phyloP scores from a whole-genome alignment of 805 yeast species.

The Ogataea minuta region DNA sequence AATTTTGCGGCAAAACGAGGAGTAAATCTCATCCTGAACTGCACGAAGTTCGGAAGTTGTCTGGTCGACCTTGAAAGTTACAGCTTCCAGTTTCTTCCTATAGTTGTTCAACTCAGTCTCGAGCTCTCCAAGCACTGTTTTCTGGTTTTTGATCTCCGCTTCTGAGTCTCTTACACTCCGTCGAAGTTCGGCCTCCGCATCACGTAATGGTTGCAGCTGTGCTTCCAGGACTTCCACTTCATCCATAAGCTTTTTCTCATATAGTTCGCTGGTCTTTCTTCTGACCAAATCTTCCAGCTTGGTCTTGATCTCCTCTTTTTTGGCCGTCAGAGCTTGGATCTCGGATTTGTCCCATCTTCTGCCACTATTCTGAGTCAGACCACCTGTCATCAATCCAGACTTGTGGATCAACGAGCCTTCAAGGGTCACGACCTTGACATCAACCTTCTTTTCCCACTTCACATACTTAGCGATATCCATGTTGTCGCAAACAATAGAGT shows the following conservation, averaged over 20 bases:
- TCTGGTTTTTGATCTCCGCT: slow-evolving; percentile 52
- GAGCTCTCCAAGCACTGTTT: slow-evolving; percentile 21
- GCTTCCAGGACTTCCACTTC: slow-evolving; percentile 49
- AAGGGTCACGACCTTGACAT: slow-evolving; percentile 69
- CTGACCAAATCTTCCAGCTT: slow-evolving; percentile 43
- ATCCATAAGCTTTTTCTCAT: slow-evolving; percentile 55
- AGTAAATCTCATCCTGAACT: slow-evolving; percentile 47
- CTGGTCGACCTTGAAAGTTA: slow-evolving; percentile 30
- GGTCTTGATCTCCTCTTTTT: slow-evolving; percentile 49
- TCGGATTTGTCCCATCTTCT: slow-evolving; percentile 74
- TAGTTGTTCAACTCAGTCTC: slow-evolving; percentile 19
- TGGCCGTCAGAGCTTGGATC: slow-evolving; percentile 48
- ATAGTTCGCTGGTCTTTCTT: slow-evolving; percentile 51
- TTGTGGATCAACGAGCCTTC: slow-evolving; percentile 84
- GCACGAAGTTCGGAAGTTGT: slow-evolving; percentile 17
- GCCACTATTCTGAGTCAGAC: slow-evolving; percentile 52
- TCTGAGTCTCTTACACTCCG: slow-evolving; percentile 33
- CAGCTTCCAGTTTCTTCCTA: slow-evolving; percentile 27
- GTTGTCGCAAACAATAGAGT: slow-evolving; percentile 73
- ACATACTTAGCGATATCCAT: slow-evolving; percentile 65
- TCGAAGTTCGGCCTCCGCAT: slow-evolving; percentile 25
- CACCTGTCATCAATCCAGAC: slow-evolving; percentile 93
- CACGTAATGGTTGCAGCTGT: slow-evolving; percentile 30
- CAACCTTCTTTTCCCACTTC: slow-evolving; percentile 61
- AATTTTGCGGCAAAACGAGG: slow-evolving; percentile 51